Percentiles rank a stretch among this genome's conserved stretches.
These are phyloP conservation scores for Pseudogymnoascus pannorum DNA, from an alignment of 2,329 filamentous ascomycete species.

Conservation along the genomic window DNA sequence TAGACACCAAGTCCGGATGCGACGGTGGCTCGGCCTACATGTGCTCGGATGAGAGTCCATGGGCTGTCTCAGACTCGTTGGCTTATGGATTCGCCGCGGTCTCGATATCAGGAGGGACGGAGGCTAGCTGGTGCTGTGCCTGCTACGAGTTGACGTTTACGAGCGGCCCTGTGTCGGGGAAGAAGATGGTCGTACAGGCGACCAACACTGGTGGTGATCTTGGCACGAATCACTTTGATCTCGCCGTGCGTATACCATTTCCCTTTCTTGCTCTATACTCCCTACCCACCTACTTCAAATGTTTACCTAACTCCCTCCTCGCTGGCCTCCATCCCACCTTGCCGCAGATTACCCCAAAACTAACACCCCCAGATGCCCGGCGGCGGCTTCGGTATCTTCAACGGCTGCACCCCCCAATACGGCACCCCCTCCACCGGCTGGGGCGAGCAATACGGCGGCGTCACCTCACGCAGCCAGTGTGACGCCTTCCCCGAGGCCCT, in stretches of 20 bases:
- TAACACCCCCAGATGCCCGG: slow-evolving; percentile 39
- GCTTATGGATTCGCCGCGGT: slow-evolving; percentile 61
- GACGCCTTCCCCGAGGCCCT: slow-evolving; percentile 37
- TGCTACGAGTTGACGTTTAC: slow-evolving; percentile 50
- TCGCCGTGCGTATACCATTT: slow-evolving; percentile 28
- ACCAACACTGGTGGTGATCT: slow-evolving; percentile 56
- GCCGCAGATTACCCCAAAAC: background rate
- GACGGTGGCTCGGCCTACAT: slow-evolving; percentile 50
- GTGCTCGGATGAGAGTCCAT: slow-evolving; percentile 56
- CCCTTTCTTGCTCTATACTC: too few relatives aligned
- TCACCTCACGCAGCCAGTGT: slow-evolving; percentile 36
- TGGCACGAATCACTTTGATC: slow-evolving; percentile 50
- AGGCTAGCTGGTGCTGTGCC: slow-evolving; percentile 58
- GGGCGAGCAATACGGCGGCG: slow-evolving; percentile 42
- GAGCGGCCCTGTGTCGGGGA: slow-evolving; percentile 44
- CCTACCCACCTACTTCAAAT: too few relatives aligned
- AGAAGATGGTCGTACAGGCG: slow-evolving; percentile 57
- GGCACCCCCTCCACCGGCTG: slow-evolving; percentile 34
- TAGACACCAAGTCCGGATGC: slow-evolving; percentile 45
- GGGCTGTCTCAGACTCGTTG: slow-evolving; percentile 49
- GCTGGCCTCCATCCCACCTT: too few relatives aligned
- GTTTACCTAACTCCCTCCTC: too few relatives aligned
- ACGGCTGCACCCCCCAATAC: slow-evolving; percentile 45
- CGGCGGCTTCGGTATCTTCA: slow-evolving; percentile 48
- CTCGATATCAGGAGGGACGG: slow-evolving; percentile 45